phyloP scores from a whole-genome alignment of 1,284 basidiomycete species.

The Trametes sp. region DNA sequence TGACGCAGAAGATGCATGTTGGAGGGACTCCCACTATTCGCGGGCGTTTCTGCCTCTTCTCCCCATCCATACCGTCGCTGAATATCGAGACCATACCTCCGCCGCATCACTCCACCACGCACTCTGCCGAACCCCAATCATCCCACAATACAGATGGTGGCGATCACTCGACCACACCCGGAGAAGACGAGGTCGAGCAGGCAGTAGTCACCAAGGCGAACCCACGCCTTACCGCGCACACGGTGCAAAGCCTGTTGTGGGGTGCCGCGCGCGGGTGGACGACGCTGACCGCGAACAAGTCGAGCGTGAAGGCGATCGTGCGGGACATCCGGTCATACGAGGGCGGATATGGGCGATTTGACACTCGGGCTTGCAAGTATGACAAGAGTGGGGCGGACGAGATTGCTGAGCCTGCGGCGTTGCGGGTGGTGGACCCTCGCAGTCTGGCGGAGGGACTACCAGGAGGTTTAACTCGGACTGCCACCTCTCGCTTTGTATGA shows the following conservation, averaged over 20 bases:
- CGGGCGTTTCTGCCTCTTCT: constrained; percentile 57
- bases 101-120: constrained; percentile 30
- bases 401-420: constrained; percentile 51
- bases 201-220: constrained; percentile 63
- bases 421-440: constrained; percentile 79
- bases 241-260: constrained; percentile 71
- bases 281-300: constrained; percentile 81
- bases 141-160: background rate
- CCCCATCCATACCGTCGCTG: constrained; percentile 51
- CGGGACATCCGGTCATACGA: constrained; percentile 54
- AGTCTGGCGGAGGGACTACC: constrained; percentile 70
- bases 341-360: constrained; percentile 39
- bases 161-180: background rate
- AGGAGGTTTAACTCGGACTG: background rate
- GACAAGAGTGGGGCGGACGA: constrained; percentile 25
- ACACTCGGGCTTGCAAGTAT: constrained; percentile 14
- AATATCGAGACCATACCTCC: constrained; percentile 43
- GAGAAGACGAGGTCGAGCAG: constrained; percentile 52
- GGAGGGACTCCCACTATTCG: constrained; percentile 69
- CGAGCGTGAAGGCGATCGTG: constrained; percentile 78
- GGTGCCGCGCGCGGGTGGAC: constrained; percentile 80
- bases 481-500: too few species aligned
- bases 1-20: constrained; percentile 56
- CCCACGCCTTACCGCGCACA: constrained; percentile 70
- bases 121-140: background rate